Evolutionary conservation across 257 asterid species (phyloP).

Genomic region (Cynanchum wilfordii): DNA sequence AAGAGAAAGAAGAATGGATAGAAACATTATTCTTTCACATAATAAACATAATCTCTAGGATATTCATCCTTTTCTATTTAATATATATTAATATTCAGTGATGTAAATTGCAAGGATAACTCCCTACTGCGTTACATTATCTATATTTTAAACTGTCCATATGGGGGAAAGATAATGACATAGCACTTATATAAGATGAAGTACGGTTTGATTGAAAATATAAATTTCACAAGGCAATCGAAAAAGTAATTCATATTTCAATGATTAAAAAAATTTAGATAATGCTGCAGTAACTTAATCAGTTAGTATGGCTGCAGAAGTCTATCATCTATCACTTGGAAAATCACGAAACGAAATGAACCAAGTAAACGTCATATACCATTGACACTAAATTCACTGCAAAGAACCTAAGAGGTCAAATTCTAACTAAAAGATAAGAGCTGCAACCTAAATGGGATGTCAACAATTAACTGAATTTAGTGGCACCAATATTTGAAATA

Average conservation of each 20-base stretch:
- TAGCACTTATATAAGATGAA: background rate
- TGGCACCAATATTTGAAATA: background rate
- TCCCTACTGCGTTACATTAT: background rate
- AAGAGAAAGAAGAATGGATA: background rate
- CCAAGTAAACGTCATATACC: background rate
- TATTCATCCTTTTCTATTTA: background rate
- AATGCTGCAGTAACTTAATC: background rate
- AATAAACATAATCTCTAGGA: background rate
- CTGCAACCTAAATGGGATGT: background rate
- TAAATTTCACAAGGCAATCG: background rate
- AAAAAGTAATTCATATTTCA: background rate
- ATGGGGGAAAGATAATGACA: background rate
- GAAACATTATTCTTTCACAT: background rate
- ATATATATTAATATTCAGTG: background rate
- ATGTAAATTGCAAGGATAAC: background rate
- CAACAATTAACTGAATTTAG: background rate
- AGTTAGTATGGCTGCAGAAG: background rate
- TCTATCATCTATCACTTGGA: background rate
- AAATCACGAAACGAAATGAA: background rate
- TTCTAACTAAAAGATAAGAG: background rate
- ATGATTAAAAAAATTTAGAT: background rate
- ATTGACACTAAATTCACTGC: background rate
- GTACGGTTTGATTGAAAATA: background rate
- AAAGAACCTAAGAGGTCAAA: background rate
- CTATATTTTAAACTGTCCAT: background rate